Percentiles rank a stretch among this genome's conserved stretches.
These are phyloP conservation scores for Austroboletus rostrupii DNA, from an alignment of 1,284 basidiomycete species.

Conservation along the genomic window DNA sequence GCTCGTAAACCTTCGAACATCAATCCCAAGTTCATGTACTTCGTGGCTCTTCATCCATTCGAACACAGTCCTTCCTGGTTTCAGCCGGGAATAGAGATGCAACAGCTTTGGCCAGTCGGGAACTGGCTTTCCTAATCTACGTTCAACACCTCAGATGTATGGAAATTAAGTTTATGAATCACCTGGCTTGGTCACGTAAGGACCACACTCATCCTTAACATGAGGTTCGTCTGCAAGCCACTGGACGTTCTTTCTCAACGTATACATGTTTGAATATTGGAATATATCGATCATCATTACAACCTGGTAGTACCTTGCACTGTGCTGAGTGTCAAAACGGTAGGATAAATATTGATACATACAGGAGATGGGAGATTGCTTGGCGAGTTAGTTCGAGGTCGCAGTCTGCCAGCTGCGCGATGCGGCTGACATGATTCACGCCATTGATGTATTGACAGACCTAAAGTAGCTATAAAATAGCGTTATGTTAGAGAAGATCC, in stretches of 20 bases:
- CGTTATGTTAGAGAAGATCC: slow-evolving; percentile 4
- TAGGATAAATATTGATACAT: slow-evolving; percentile 27
- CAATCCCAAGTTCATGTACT: slow-evolving; percentile 73
- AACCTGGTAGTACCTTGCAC: slow-evolving; percentile 84
- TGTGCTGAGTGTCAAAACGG: slow-evolving; percentile 4
- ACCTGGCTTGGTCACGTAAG: slow-evolving; percentile 82
- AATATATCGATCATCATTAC: slow-evolving; percentile 96
- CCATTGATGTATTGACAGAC: slow-evolving; percentile 85
- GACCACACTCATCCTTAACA: slow-evolving; percentile 84
- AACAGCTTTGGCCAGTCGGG: slow-evolving; percentile 83
- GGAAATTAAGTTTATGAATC: slow-evolving; percentile 5
- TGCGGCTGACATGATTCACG: slow-evolving; percentile 85
- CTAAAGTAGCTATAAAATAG: slow-evolving; percentile 33
- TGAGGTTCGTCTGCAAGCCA: slow-evolving; percentile 81
- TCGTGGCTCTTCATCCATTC: slow-evolving; percentile 87
- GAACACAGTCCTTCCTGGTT: slow-evolving; percentile 78
- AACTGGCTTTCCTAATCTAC: slow-evolving; percentile 43
- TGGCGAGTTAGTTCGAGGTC: slow-evolving; percentile 81
- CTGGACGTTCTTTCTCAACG: slow-evolving; percentile 78
- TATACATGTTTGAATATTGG: slow-evolving; percentile 98
- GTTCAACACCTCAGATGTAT: slow-evolving; percentile 5
- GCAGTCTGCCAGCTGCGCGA: slow-evolving; percentile 90
- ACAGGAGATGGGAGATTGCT: slow-evolving; percentile 92
- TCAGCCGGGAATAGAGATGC: slow-evolving; percentile 83
- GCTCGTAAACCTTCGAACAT: slow-evolving; percentile 91